Evolutionary conservation across 805 yeast genomes (phyloP).

Genomic region (Lipomyces kockii): DNA sequence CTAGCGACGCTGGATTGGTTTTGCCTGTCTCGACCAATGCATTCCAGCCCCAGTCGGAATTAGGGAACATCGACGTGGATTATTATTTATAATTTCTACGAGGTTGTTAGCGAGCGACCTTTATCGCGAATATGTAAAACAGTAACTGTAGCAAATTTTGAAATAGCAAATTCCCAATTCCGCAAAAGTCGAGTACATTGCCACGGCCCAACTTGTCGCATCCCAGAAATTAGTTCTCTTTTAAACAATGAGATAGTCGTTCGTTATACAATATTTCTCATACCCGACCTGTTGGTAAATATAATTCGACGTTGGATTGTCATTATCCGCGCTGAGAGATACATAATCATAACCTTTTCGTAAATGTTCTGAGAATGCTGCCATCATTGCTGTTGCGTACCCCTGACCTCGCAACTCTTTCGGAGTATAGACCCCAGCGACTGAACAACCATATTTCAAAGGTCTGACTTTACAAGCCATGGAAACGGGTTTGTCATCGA

Average conservation of each 20-base stretch:
- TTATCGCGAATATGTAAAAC: no score
- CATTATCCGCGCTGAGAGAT: neutral
- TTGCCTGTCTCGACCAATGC: no score
- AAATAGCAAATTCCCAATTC: no score
- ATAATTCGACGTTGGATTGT: neutral
- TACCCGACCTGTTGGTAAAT: neutral
- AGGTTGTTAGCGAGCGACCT: no score
- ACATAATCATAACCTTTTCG: neutral
- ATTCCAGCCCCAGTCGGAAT: no score
- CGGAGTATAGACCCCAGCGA: neutral
- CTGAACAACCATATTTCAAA: neutral
- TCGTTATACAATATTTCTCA: neutral
- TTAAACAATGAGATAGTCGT: neutral
- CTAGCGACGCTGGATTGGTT: no score
- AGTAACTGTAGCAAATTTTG: no score
- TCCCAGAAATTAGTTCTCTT: neutral
- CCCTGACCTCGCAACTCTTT: neutral
- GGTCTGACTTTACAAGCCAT: neutral
- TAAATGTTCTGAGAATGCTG: neutral
- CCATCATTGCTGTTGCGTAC: slow-evolving; percentile 1
- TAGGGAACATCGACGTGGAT: no score
- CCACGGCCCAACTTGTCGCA: neutral
- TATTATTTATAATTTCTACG: no score
- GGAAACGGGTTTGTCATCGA: neutral
- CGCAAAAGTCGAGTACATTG: neutral